Evolutionary conservation across 345 rosid species (phyloP).

Genomic region (Citropsis articulata): DNA sequence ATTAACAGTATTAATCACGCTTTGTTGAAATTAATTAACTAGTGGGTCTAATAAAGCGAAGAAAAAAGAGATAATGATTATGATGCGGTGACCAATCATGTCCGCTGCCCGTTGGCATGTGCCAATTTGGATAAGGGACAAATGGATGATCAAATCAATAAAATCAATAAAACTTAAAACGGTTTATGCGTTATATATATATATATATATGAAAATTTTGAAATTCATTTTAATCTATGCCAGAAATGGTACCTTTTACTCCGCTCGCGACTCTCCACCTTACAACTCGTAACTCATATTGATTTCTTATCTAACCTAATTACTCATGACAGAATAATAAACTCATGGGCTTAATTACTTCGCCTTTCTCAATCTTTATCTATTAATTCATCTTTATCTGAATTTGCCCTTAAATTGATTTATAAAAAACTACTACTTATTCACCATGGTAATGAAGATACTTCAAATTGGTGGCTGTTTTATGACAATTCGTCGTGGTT

Average conservation of each 20-base stretch:
- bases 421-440: not conserved
- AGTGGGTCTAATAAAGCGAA: not conserved
- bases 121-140: constrained; percentile 9
- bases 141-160: not conserved
- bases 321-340: constrained; percentile 7
- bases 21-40: not conserved
- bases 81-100: constrained; percentile 10
- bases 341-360: constrained; percentile 1
- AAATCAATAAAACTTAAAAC: no score
- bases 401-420: not conserved
- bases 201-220: not conserved
- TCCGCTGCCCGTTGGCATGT: constrained; percentile 27
- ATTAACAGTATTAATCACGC: not conserved
- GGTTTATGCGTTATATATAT: not conserved
- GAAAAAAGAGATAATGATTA: not conserved
- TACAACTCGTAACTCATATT: not conserved
- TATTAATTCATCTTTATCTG: not conserved
- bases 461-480: no score
- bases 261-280: constrained; percentile 18
- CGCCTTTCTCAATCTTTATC: not conserved
- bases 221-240: not conserved
- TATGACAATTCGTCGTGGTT: no score
- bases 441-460: no score
- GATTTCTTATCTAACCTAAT: not conserved
- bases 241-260: constrained; percentile 19